Base-by-base conservation (phyloP, 257 asterid species). In the Solanum dulcamara region DNA sequence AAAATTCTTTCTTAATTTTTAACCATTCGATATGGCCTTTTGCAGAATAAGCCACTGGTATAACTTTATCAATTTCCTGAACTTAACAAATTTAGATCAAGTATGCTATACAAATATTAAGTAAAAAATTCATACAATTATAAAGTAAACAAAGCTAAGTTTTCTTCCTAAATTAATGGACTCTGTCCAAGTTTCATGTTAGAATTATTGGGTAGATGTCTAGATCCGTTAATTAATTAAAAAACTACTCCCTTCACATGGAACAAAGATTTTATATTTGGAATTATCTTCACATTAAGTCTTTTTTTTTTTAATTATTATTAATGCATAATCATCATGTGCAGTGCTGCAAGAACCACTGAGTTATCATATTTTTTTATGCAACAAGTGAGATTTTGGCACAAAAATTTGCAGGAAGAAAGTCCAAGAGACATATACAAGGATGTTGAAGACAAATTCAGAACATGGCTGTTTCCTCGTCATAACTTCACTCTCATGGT, bases 401-500 rank as follows among this genome's bases (percentile, higher is more conserved):
- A 35, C 30, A 35, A 22, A 68, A 37, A 44, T 1, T 75, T 44
- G 82, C 82, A 75, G 82, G 82, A 75, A 75, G 82, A 75, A 75
- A 44, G 80, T 7, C 92, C 94, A n/a, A 62, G 4, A 17, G 77
- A 86, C 7, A 37, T 71, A 6, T 87, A 77, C 87, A 88, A 88
- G 85, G 93, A 92, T 4, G 88, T 62, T 0, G 90, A 87, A 59
- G 90, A 92, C 30, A 85, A 84, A 38, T 87, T 85, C 68, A 66
- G 66, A 48, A 87, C 89, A 80, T 92, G 92, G 92, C 67, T 88
- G 0, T 91, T 91, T 67, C 90, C 81, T 10, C n/a, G 13, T 51
- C 93, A 90, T 83, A 81, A 91, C 42, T 92, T 92, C 88, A 88
- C 90, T 10, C 83, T 91, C 8, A 88, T 88, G 91, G 83, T 35